phyloP scores from a whole-genome alignment of 2,329 filamentous ascomycete genomes.

The Aspergillus sp. region DNA sequence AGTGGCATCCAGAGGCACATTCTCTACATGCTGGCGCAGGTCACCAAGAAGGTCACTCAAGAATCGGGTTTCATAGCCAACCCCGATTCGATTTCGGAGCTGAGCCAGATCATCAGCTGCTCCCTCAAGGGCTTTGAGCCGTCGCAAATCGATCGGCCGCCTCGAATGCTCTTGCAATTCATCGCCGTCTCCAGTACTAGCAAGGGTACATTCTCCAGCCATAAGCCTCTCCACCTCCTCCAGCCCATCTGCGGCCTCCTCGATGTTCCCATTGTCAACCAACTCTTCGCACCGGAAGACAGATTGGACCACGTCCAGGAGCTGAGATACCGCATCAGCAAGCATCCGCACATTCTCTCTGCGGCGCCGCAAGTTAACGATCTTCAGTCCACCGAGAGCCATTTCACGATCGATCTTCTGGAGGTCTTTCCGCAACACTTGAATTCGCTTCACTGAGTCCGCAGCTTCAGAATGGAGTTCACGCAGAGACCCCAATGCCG shows the following conservation, averaged over 20 bases:
- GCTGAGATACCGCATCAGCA: slow-evolving; percentile 76
- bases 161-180: slow-evolving; percentile 28
- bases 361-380: slow-evolving; percentile 77
- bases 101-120: slow-evolving; percentile 73
- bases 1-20: slow-evolving; percentile 68
- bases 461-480: slow-evolving; percentile 90
- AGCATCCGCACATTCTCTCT: slow-evolving; percentile 82
- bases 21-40: slow-evolving; percentile 73
- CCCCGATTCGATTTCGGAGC: slow-evolving; percentile 77
- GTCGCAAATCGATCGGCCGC: slow-evolving; percentile 66
- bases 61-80: slow-evolving; percentile 79
- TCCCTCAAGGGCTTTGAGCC: slow-evolving; percentile 74
- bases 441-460: slow-evolving; percentile 85
- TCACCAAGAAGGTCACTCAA: slow-evolving; percentile 74
- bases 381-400: slow-evolving; percentile 76
- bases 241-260: slow-evolving; percentile 74
- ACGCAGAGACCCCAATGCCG: slow-evolving; percentile 82
- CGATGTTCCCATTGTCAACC: slow-evolving; percentile 79
- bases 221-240: slow-evolving; percentile 77
- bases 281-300: slow-evolving; percentile 74
- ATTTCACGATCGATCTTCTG: slow-evolving; percentile 81
- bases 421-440: slow-evolving; percentile 74
- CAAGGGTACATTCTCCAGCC: slow-evolving; percentile 61
- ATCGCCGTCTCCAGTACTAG: slow-evolving; percentile 24
- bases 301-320: slow-evolving; percentile 73